phyloP scores from a whole-genome alignment of 257 asterid genomes.

The Solanum bukasovii region DNA sequence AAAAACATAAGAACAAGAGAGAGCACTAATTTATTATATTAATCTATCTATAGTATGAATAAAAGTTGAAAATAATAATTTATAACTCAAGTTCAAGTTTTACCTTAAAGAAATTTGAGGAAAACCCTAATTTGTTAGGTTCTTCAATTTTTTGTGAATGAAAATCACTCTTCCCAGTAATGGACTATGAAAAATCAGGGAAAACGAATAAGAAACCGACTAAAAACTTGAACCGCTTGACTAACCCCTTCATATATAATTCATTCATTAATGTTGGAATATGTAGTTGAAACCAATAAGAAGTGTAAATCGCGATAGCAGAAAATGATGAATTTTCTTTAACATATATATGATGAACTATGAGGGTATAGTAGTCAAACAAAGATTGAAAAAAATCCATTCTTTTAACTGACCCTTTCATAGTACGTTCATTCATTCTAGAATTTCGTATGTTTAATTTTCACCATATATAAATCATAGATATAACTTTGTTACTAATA shows the following conservation, averaged over 20 bases:
- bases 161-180: not conserved
- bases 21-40: not conserved
- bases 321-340: not conserved
- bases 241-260: not conserved
- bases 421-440: not conserved
- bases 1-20: not conserved
- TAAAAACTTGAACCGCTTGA: not conserved
- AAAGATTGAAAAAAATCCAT: not conserved
- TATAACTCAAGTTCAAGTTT: not conserved
- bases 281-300: not conserved
- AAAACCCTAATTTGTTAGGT: not conserved
- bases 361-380: not conserved
- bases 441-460: not conserved
- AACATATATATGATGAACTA: not conserved
- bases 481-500: not conserved
- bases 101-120: not conserved
- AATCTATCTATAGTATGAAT: not conserved
- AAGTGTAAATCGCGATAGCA: not conserved
- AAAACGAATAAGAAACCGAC: not conserved
- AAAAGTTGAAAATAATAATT: not conserved
- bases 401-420: not conserved
- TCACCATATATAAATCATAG: not conserved
- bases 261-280: not conserved
- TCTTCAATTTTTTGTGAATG: not conserved
- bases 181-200: not conserved